Evolutionary conservation across 257 asterid genomes (phyloP).

Genomic region (Petunia axillaris): DNA sequence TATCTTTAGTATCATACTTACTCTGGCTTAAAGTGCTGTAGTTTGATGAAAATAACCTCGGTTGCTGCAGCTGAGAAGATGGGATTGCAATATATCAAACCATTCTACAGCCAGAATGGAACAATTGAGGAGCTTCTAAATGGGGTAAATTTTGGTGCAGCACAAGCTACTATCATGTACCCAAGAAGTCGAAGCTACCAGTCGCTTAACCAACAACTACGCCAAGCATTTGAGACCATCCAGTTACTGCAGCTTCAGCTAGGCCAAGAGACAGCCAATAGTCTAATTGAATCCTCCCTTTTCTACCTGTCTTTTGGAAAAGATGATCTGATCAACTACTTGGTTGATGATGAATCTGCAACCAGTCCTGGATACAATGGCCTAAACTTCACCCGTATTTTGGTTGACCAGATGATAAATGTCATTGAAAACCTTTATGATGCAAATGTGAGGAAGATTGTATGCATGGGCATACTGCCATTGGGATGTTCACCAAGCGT

Average conservation of each 20-base stretch:
- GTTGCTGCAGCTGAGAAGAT: conserved; percentile 59
- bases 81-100: conserved; percentile 49
- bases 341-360: conserved; percentile 36
- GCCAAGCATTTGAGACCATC: conserved; percentile 57
- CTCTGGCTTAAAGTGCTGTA: not conserved
- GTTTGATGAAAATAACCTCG: not conserved
- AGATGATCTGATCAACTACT: conserved; percentile 54
- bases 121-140: conserved; percentile 44
- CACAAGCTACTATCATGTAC: conserved; percentile 59
- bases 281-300: conserved; percentile 53
- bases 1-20: not conserved
- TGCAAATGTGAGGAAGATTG: conserved; percentile 54
- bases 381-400: conserved; percentile 35
- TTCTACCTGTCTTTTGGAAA: conserved; percentile 72
- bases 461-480: conserved; percentile 66
- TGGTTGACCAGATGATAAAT: conserved; percentile 55
- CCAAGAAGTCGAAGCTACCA: conserved; percentile 50
- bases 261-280: conserved; percentile 44
- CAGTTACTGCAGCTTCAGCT: conserved; percentile 69
- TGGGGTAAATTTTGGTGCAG: conserved; percentile 65
- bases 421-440: conserved; percentile 52
- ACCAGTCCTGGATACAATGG: conserved; percentile 9
- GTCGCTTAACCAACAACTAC: conserved; percentile 66
- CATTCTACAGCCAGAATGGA: conserved; percentile 69
- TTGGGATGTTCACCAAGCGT: conserved; percentile 62